Evolutionary conservation across 2,329 filamentous ascomycete species (phyloP), one percentile per base, ranked within the genome.

Genomic region (Pseudocercospora ulei): DNA sequence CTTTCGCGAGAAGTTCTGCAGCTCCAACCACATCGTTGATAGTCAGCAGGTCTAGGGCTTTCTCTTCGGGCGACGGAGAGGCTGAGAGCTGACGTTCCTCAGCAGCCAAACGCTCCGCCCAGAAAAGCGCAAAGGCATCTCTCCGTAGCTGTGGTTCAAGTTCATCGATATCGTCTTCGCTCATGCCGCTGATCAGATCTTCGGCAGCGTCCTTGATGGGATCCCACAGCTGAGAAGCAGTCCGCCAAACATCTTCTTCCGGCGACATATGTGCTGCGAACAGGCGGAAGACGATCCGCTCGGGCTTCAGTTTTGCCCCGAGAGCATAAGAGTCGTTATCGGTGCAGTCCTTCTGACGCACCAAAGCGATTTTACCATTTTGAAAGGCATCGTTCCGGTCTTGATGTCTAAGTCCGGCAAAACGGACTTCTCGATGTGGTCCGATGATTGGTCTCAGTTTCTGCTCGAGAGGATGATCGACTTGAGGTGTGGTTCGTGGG

Each of bases 151-250:
- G 56, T 13, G 59, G 47, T 22, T 57, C 54, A 54, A 58, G 67
- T 52, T 42, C 63, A 48, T 56, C 47, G 19, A 65, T 53, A 5
- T 68, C 54, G 7, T 69, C 65, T 2, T 61, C 41, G 2, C 66
- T 62, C 18, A 71, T 56, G 9, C 65, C 65, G 7, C 12, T 20
- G 7, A 58, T 51, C 1, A 55, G 39, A 5, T 56, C 41, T 4
- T 43, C 38, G 24, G 46, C 52, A 7, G 44, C 48, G 8, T 56
- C 39, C 3, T 55, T 50, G 7, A 76, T 46, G n/a, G 77, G 69
- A 49, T 94, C 86, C 55, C 94, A 98, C 3, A 98, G 71, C 23
- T 95, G 78, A 41, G 82, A 82, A 1, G 84, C 80, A 22, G 98
- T 69, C 44, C 84, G 74, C 90, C 92, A 98, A 1, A 90, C 76